These are phyloP conservation scores for Termitomyces eurrhizus DNA, from an alignment of 768 basidiomycete species.

Conservation along the genomic window DNA sequence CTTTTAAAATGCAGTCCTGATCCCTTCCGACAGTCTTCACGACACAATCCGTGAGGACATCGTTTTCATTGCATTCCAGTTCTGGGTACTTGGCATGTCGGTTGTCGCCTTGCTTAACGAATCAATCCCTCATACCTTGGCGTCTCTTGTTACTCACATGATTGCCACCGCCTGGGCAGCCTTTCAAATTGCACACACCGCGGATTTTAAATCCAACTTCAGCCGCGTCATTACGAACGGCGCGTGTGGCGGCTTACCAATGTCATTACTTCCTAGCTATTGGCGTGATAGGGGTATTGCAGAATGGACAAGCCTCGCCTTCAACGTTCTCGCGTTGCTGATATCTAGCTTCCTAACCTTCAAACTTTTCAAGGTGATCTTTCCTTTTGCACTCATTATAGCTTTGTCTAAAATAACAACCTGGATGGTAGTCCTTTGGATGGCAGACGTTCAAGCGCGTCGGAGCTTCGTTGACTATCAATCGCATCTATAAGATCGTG, in stretches of 20 bases:
- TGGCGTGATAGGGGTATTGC: slow-evolving; percentile 57
- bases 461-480: slow-evolving; percentile 70
- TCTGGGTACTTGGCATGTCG: slow-evolving; percentile 81
- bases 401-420: background rate
- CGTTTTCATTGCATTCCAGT: slow-evolving; percentile 72
- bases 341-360: slow-evolving; percentile 65
- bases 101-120: slow-evolving; percentile 69
- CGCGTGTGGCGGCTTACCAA: slow-evolving; percentile 45
- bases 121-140: slow-evolving; percentile 78
- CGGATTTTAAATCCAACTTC: slow-evolving; percentile 54
- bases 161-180: slow-evolving; percentile 71
- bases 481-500: slow-evolving; percentile 70
- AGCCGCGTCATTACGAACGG: slow-evolving; percentile 55
- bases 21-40: slow-evolving; percentile 41
- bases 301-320: slow-evolving; percentile 60
- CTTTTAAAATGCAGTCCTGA: background rate
- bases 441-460: slow-evolving; percentile 90
- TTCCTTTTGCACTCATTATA: background rate
- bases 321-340: slow-evolving; percentile 59
- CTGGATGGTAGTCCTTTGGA: slow-evolving; percentile 52
- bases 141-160: slow-evolving; percentile 69
- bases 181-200: slow-evolving; percentile 62
- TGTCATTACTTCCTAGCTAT: slow-evolving; percentile 55
- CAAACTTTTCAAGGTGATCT: slow-evolving; percentile 64
- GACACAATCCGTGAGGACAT: slow-evolving; percentile 78